Evolutionary conservation across 305 asterid species (phyloP), one percentile per base, ranked within the genome.

Genomic region (Fraxinus xanthoxyloides): DNA sequence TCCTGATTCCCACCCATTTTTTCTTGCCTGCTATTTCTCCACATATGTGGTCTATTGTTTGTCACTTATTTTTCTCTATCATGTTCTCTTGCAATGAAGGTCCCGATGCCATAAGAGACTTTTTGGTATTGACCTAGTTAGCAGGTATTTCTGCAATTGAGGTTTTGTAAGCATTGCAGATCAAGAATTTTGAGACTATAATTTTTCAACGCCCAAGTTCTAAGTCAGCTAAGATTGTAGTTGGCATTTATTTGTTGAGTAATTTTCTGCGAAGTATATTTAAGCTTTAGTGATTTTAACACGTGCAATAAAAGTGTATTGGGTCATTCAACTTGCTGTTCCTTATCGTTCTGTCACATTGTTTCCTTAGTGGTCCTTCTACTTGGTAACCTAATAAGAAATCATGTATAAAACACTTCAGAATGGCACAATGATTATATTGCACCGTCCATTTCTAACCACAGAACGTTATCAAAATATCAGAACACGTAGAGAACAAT

Each of bases 121-220:
- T 88, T 97, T 97, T 21, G 99, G 96, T 54, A 81, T 94, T 77
- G 98, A 93, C 80, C 92, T 94, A 85, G 90, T 89, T 79, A 97
- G 98, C 97, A 97, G 99, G 99, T 97, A 89, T 67, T 30, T 83
- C 70, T 85, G 75, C 75, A 73, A 67, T 77, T 56, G 24, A 31
- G 79, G 72, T 88, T 30, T 70, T 40, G 35, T 7, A 70, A 30
- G 40, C 43, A 31, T 15, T 70, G 21, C 31, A 17, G 24, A 30
- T 70, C 43, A 28, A 43, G 40, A 70, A 70, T 12, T 28, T 69
- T 69, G 38, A 28, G 38, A 69, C 75, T 12, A 3, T 28, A 28
- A 30, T 69, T 69, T 67, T 69, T 69, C 38, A 12, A 69, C 0
- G 21, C 75, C 40, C 21, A 69, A 61, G 70, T 61, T 61, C 31